phyloP scores from a whole-genome alignment of 2,329 filamentous ascomycete genomes.

The Penicillium brevicompactum region DNA sequence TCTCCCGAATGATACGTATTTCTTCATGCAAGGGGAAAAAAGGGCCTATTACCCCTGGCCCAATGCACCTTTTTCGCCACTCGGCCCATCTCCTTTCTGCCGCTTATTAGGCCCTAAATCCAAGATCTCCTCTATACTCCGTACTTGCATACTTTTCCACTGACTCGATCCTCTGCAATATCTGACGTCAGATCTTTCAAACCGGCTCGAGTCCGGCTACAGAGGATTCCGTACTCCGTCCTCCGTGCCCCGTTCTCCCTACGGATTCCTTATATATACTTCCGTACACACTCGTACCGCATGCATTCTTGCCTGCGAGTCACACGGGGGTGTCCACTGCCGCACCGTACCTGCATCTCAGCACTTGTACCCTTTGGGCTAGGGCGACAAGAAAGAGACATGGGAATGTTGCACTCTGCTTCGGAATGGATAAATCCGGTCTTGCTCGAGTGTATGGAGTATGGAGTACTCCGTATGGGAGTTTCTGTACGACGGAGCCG shows the following conservation, averaged over 20 bases:
- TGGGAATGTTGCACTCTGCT: background rate
- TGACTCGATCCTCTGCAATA: too few species aligned
- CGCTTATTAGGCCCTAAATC: background rate
- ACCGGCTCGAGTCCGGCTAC: too few species aligned
- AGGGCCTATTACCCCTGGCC: constrained; percentile 25
- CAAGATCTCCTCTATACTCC: background rate
- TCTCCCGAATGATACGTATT: constrained; percentile 4
- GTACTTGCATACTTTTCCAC: background rate
- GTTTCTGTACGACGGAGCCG: too few species aligned
- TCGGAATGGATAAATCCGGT: background rate
- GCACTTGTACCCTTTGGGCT: constrained; percentile 7
- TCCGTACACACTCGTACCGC: too few species aligned
- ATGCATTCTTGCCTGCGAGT: background rate
- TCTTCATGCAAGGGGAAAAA: constrained; percentile 11
- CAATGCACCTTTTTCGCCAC: constrained; percentile 17
- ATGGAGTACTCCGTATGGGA: too few species aligned
- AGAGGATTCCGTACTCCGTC: too few species aligned
- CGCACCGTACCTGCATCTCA: constrained; percentile 25
- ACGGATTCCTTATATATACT: too few species aligned
- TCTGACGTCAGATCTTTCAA: constrained; percentile 3
- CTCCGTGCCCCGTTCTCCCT: too few species aligned
- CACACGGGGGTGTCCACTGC: background rate
- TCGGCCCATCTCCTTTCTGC: constrained; percentile 3
- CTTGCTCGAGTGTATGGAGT: too few species aligned
- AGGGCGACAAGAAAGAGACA: constrained; percentile 25